phyloP scores from a whole-genome alignment of 2,329 filamentous ascomycete genomes.

The Lachnellula subtilissima region DNA sequence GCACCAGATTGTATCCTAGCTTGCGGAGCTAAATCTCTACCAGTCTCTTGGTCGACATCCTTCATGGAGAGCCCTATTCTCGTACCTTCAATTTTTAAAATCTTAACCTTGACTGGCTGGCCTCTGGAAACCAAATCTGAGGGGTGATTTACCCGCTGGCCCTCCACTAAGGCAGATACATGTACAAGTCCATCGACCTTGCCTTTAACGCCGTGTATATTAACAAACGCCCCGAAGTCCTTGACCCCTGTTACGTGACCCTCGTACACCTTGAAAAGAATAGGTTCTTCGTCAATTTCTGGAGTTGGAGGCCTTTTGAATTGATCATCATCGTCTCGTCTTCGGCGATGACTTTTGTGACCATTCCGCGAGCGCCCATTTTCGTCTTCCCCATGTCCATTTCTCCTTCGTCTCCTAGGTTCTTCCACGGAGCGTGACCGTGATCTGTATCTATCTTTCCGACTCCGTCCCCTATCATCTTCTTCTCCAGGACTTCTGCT shows the following conservation, averaged over 20 bases:
- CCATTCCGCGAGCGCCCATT: conserved; percentile 47
- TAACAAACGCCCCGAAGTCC: conserved; percentile 94
- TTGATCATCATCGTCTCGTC: conserved; percentile 48
- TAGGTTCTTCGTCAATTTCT: conserved; percentile 76
- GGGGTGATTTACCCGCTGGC: conserved; percentile 84
- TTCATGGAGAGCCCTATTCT: conserved; percentile 93
- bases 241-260: conserved; percentile 89
- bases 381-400: conserved; percentile 53
- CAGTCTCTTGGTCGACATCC: conserved; percentile 87
- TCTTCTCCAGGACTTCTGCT: conserved; percentile 46
- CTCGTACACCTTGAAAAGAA: conserved; percentile 82
- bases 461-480: conserved; percentile 32
- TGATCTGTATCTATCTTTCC: conserved; percentile 42
- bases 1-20: conserved; percentile 79
- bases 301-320: conserved; percentile 62
- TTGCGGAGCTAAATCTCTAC: conserved; percentile 75
- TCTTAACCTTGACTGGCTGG: conserved; percentile 88
- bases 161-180: conserved; percentile 80
- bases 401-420: conserved; percentile 35
- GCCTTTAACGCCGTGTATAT: conserved; percentile 77
- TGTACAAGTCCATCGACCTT: conserved; percentile 93
- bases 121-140: conserved; percentile 77
- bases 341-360: conserved; percentile 37
- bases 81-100: conserved; percentile 76
- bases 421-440: conserved; percentile 48